Percentiles rank a stretch among this genome's conserved stretches.
Evolutionary conservation across 345 rosid genomes (phyloP).

Genomic region (Geranium brycei): DNA sequence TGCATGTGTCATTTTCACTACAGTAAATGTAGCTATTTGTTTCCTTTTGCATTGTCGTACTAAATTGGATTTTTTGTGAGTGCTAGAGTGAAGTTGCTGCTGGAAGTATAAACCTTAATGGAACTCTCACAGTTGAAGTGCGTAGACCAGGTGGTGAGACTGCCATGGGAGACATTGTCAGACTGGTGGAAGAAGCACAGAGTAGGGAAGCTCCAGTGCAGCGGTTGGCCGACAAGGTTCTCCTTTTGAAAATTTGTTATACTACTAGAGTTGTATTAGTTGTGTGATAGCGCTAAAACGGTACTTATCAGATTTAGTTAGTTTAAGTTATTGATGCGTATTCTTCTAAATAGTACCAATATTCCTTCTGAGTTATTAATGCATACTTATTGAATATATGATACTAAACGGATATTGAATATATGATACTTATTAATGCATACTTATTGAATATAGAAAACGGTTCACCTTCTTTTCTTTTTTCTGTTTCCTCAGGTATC

Average conservation of each 20-base stretch:
- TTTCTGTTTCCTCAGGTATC: constrained; percentile 43
- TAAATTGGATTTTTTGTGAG: constrained; percentile 8
- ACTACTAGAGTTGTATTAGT: not conserved
- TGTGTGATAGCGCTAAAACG: too few relatives aligned
- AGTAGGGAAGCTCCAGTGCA: constrained; percentile 92
- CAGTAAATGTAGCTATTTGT: not conserved
- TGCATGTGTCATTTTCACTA: not conserved
- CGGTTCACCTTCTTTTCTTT: not conserved
- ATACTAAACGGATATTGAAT: too few relatives aligned
- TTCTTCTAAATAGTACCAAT: too few relatives aligned
- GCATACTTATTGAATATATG: too few relatives aligned
- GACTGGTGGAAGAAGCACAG: constrained; percentile 95
- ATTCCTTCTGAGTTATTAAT: too few relatives aligned
- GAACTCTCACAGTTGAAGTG: constrained; percentile 84
- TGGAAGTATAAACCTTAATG: constrained; percentile 90
- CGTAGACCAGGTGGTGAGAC: constrained; percentile 96
- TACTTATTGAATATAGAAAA: too few relatives aligned
- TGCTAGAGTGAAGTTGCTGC: constrained; percentile 85
- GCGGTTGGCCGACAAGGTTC: constrained; percentile 86
- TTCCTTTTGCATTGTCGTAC: constrained; percentile 7
- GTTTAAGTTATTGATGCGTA: too few relatives aligned
- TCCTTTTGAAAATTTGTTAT: constrained; percentile 12
- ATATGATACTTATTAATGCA: too few relatives aligned
- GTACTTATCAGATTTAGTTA: too few relatives aligned
- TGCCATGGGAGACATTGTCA: constrained; percentile 79